These are phyloP conservation scores for Sporothrix schenckii DNA, from an alignment of 2,329 filamentous ascomycete genomes.

Conservation along the genomic window DNA sequence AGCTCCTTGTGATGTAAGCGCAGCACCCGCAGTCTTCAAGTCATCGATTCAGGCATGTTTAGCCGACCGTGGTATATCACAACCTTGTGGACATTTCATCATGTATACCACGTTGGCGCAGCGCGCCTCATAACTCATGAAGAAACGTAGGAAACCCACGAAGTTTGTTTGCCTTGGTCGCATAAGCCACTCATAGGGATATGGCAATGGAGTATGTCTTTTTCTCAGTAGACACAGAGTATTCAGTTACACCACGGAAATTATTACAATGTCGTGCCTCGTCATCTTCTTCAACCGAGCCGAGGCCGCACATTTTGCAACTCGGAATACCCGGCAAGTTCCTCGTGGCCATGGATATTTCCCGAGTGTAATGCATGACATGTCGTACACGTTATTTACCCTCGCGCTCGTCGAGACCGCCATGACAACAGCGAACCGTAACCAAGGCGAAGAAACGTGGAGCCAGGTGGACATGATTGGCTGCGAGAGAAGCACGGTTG, in stretches of 20 bases:
- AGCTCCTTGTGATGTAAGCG: not conserved
- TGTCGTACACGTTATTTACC: not conserved
- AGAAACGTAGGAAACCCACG: no score
- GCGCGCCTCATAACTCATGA: no score
- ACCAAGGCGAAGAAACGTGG: not conserved
- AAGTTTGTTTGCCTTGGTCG: no score
- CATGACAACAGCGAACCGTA: not conserved
- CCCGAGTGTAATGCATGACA: not conserved
- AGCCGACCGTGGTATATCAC: not conserved
- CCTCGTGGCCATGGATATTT: not conserved
- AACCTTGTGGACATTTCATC: not conserved
- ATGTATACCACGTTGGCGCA: not conserved
- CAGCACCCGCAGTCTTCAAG: not conserved
- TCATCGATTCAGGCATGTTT: not conserved
- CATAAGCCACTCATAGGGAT: no score
- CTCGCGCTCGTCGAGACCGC: not conserved
- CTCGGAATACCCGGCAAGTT: not conserved
- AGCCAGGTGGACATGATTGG: not conserved
- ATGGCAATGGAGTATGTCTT: no score
- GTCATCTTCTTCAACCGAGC: not conserved
- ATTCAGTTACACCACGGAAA: no score
- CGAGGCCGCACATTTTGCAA: not conserved
- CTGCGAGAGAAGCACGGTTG: not conserved
- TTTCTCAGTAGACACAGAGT: no score
- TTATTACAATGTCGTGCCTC: not conserved